Evolutionary conservation across 1,139 yeast species (phyloP).

Genomic region (Suhomyces atakaporum): DNA sequence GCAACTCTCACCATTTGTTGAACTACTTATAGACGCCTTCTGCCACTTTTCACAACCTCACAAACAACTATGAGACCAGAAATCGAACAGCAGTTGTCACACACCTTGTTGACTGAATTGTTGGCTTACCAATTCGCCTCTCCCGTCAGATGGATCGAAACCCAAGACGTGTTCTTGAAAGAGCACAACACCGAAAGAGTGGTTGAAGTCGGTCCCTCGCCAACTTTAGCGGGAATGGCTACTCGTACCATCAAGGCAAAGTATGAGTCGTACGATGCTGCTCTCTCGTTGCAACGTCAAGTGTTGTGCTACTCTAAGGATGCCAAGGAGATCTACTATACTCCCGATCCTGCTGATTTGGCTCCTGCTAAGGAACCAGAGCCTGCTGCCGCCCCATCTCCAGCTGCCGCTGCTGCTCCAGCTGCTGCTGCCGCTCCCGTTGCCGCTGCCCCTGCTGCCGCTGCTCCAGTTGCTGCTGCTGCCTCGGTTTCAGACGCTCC

Average conservation of each 20-base stretch:
- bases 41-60: too few species aligned
- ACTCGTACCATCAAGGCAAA: slow-evolving; percentile 93
- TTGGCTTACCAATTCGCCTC: slow-evolving; percentile 98
- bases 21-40: too few species aligned
- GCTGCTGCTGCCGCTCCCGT: slow-evolving; percentile 49
- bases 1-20: too few species aligned
- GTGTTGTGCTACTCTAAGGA: slow-evolving; percentile 94
- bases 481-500: slow-evolving; percentile 88
- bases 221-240: slow-evolving; percentile 98
- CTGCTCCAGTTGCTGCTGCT: slow-evolving; percentile 59
- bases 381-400: slow-evolving; percentile 30
- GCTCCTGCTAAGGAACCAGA: slow-evolving; percentile 43
- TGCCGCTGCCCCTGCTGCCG: slow-evolving; percentile 52
- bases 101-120: slow-evolving; percentile 88
- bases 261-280: slow-evolving; percentile 97
- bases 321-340: slow-evolving; percentile 93
- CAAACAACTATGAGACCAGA: slow-evolving; percentile 99
- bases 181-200: slow-evolving; percentile 95
- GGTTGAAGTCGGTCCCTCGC: slow-evolving; percentile 98
- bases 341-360: slow-evolving; percentile 76
- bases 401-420: slow-evolving; percentile 43
- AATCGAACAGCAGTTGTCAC: slow-evolving; percentile 96
- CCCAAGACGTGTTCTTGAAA: slow-evolving; percentile 95
- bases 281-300: slow-evolving; percentile 93
- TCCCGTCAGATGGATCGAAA: slow-evolving; percentile 99